Evolutionary conservation across 106 monocot genomes (phyloP), one percentile per base, ranked within the genome.

Genomic region (Agapanthus africanus): DNA sequence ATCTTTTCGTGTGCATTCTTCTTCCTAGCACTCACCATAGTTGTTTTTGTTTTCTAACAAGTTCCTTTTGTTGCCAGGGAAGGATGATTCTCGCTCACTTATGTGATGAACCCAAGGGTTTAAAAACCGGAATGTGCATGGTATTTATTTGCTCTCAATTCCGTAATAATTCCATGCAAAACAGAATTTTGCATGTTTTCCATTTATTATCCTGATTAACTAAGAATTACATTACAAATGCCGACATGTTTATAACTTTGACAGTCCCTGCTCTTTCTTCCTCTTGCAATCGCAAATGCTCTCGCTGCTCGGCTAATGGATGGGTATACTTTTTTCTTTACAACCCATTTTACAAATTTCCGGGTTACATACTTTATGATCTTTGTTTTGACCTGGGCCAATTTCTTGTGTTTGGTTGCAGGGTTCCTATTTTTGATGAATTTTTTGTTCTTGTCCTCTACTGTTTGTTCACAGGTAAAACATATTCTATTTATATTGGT

Each of bases 111-210:
- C 89, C 89, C 14, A 92, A 92, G 75, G 97, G 97, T 34, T 83
- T 99, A 71, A 99, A 99, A 77, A 90, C 97, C 77, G 91, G 84
- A 66, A 99, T 99, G 97, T 99, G 92, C 80, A 77, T 92, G 97
- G 97, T 99, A 90, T 25, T 16, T 38, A 4, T 21, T 7, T 28
- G 25, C 16, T 30, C 33, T 23, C 13, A 35, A 5, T 35, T 23
- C 8, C 40, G 33, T 31, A 49, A 28, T 63, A 19, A 13, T 49
- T 35, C 10, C 10, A 61, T 7, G 31, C 32, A 33, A 8, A 36
- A 49, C 13, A 3, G 31, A 18, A 56, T 23, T 41, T 52, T 65
- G 14, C 36, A 47, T 37, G n/a, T 36, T 16, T 40, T 8, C 41
- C 33, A 31, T 6, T 61, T 44, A 11, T 49, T 25, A 22, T 44